Evolutionary conservation across 768 basidiomycete genomes (phyloP), one percentile per base, ranked within the genome.

Genomic region (Lanmaoa rubissima): DNA sequence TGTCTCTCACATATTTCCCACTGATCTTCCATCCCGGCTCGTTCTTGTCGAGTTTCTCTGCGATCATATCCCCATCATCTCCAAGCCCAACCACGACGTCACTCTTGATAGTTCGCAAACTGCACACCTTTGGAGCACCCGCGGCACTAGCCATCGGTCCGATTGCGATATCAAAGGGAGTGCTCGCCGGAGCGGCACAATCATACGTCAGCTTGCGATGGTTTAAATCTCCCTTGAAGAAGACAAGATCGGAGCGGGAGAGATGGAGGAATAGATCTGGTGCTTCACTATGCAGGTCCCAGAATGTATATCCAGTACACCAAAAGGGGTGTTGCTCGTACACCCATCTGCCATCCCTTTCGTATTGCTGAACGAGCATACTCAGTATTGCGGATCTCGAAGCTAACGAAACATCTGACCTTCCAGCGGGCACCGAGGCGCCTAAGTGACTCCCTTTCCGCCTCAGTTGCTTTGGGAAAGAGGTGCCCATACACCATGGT

Each of bases 21-120:
- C 90, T 92, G 66, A 97, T 96, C 78, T 94, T 95, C 95, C 95
- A 98, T 48, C 95, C 95, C 17, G 89, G 85, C 67, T 97, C 93
- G 28, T 82, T 79, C 65, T 88, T 78, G 71, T 96, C 92, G n/a
- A 97, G 77, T 54, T 78, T 80, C 70, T 92, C 88, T 3, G 91
- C 92, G 38, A 84, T 73, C 44, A 76, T 76, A 61, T 92, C 88
- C 4, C 87, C 86, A 12, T 87, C 74, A 9, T 78, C 69, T 36
- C 88, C 90, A 28, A 93, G 75, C 7, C 92, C 92, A 42, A 96
- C 94, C 4, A 98, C 94, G 42, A 97, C 94, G 64, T 98, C 95
- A 60, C 88, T 91, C 77, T 98, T 98, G 77, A 98, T 86, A 10
- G 95, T 97, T 57, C 95, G 80, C 68, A 98, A 74, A 61, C 90